A percentile compares a stretch with the other conserved stretches of the same genome.
phyloP scores from a whole-genome alignment of 2,329 filamentous ascomycete species.

The Aspergillus uvarum region DNA sequence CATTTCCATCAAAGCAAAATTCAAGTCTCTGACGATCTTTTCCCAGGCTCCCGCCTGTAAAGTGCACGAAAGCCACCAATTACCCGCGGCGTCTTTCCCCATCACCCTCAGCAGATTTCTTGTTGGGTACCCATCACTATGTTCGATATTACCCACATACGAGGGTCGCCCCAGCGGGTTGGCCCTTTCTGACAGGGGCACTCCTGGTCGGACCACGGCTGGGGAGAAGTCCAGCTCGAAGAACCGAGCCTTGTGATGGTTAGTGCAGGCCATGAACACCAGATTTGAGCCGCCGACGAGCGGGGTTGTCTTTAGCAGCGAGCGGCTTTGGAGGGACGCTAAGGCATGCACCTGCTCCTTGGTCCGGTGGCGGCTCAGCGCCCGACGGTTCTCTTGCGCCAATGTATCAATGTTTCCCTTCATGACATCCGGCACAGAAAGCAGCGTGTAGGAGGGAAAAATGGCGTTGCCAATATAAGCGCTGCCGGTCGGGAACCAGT shows the following conservation, averaged over 20 bases:
- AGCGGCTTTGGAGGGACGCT: slow-evolving; percentile 9
- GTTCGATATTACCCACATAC: slow-evolving; percentile 10
- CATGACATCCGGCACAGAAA: slow-evolving; percentile 10
- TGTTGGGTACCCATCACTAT: slow-evolving; percentile 1
- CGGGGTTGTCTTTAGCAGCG: slow-evolving; percentile 19
- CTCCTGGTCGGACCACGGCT: slow-evolving; percentile 18
- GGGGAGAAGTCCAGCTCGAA: slow-evolving; percentile 41
- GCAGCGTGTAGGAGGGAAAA: slow-evolving; percentile 9
- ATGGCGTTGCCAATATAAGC: slow-evolving; percentile 27
- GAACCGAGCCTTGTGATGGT: slow-evolving; percentile 43
- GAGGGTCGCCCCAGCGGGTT: slow-evolving; percentile 15
- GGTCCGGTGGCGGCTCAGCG: slow-evolving; percentile 20
- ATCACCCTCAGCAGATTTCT: slow-evolving; percentile 25
- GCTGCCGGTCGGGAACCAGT: slow-evolving; percentile 27
- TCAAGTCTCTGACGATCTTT: not conserved
- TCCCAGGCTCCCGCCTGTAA: slow-evolving; percentile 25
- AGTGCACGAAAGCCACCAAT: slow-evolving; percentile 32
- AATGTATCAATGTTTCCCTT: slow-evolving; percentile 6
- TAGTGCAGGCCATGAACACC: slow-evolving; percentile 39
- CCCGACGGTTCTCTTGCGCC: slow-evolving; percentile 15
- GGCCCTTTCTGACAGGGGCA: slow-evolving; percentile 1
- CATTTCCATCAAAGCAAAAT: not conserved
- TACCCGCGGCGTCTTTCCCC: slow-evolving; percentile 34
- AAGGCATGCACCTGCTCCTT: slow-evolving; percentile 21
- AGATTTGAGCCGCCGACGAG: slow-evolving; percentile 35